Base-by-base conservation (phyloP, 2,329 filamentous ascomycete genomes). In the Colletotrichum sp. region DNA sequence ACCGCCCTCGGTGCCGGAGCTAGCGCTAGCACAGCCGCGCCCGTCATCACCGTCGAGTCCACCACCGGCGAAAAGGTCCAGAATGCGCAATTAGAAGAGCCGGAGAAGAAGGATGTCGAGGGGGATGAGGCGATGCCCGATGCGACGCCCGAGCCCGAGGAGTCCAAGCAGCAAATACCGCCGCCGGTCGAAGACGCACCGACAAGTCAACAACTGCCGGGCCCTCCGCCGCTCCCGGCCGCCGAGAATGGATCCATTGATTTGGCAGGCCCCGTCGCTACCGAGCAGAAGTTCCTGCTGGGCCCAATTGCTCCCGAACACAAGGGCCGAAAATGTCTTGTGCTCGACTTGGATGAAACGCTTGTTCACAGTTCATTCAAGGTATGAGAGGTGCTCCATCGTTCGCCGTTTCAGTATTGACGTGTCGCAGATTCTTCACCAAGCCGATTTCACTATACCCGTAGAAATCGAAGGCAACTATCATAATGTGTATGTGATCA, bases 401-500 rank as follows among this genome's bases (percentile, higher is more conserved):
- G 18, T n/a, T 12, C 27, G 28, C 27, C 25, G 12, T 25, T 28
- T 36, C 43, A 7, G 15, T 27, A 75, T 77, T 80, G 74, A 77
- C 28, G 71, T 60, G 34, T 36, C 58, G 13, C 82, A 98, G 96
- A 97, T 98, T 79, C 90, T 99, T 61, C 96, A 98, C 82, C 96
- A 98, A 88, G 97, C 97, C 74, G 97, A 99, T 85, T 98, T 99
- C 83, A 99, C 97, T 8, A 98, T 99, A 83, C 97, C 97, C 0
- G 97, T 99, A 34, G 97, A 99, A 82, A 99, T 99, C 78, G 97
- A 99, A 87, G 97, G 97, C 72, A 97, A 98, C 85, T 98, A 97
- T 83, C 97, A 99, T 87, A 99, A 99, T 82, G 97, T 99, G 70
- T 99, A 99, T 83, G 97, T 99, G 78, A 99, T 99, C 85, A 99